Evolutionary conservation across 2,329 filamentous ascomycete species (phyloP).

Genomic region (Diaporthe citri): DNA sequence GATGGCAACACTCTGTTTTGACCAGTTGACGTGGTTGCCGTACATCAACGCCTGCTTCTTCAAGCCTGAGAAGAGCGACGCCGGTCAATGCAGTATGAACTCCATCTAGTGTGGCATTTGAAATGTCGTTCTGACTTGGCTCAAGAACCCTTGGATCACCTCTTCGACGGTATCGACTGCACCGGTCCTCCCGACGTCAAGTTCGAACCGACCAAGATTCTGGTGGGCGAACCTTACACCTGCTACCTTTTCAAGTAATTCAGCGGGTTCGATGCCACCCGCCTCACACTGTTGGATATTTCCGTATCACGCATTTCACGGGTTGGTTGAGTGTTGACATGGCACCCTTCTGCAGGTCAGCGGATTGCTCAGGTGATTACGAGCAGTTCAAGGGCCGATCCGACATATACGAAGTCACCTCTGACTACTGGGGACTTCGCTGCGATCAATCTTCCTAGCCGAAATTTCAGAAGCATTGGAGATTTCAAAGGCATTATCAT

Average conservation of each 20-base stretch:
- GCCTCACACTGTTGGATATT: not conserved
- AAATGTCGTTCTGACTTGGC: not conserved
- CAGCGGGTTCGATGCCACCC: fast-evolving
- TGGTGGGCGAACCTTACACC: not conserved
- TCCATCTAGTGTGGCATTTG: fast-evolving
- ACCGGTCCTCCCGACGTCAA: not conserved
- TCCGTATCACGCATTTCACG: not conserved
- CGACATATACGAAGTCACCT: not conserved
- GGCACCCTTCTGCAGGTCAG: not conserved
- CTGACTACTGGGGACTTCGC: not conserved
- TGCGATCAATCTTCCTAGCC: not conserved
- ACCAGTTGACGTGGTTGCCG: not conserved
- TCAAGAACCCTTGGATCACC: not conserved
- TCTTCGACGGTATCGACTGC: not conserved
- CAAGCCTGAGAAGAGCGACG: not conserved
- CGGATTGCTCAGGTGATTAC: not conserved
- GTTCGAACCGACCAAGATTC: not conserved
- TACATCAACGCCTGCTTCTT: not conserved
- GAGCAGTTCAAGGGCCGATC: not conserved
- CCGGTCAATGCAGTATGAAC: not conserved
- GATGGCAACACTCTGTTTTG: not conserved
- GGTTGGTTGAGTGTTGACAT: not conserved
- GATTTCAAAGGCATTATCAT: not conserved
- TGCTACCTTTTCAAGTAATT: not conserved
- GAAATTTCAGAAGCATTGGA: too few relatives aligned